phyloP scores from a whole-genome alignment of 1,139 yeast species.

The Blastobotrys arbuscula region DNA sequence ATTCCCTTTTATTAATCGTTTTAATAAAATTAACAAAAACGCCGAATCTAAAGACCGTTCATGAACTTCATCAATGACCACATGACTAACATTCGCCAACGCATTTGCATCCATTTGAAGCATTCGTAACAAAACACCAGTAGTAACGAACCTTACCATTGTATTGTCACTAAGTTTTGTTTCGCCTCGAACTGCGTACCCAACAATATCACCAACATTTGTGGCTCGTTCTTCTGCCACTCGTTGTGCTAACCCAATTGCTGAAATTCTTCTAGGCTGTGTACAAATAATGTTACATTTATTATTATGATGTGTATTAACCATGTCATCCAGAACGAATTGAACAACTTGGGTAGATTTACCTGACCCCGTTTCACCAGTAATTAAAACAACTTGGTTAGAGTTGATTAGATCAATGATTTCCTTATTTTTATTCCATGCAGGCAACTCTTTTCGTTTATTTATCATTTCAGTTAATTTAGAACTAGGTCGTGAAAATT shows the following conservation, averaged over 20 bases:
- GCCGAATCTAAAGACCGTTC: slow-evolving; percentile 92
- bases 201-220: slow-evolving; percentile 70
- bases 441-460: slow-evolving; percentile 62
- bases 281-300: slow-evolving; percentile 69
- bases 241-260: slow-evolving; percentile 90
- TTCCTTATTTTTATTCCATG: slow-evolving; percentile 62
- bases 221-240: slow-evolving; percentile 77
- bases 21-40: slow-evolving; percentile 70
- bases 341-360: slow-evolving; percentile 92
- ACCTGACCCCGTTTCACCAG: slow-evolving; percentile 98
- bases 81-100: slow-evolving; percentile 55
- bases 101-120: slow-evolving; percentile 46
- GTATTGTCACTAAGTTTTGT: slow-evolving; percentile 59
- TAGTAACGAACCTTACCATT: slow-evolving; percentile 77
- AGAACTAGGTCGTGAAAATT: slow-evolving; percentile 20
- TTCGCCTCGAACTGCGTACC: slow-evolving; percentile 88
- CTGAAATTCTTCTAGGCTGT: slow-evolving; percentile 93
- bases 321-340: slow-evolving; percentile 62
- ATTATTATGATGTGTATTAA: slow-evolving; percentile 38
- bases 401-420: slow-evolving; percentile 51
- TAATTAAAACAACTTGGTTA: slow-evolving; percentile 66
- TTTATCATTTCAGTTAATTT: slow-evolving; percentile 35
- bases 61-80: slow-evolving; percentile 92
- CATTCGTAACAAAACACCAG: slow-evolving; percentile 87
- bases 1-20: slow-evolving; percentile 37